phyloP scores from a whole-genome alignment of 1,284 basidiomycete species.

The Mycena citricolor region DNA sequence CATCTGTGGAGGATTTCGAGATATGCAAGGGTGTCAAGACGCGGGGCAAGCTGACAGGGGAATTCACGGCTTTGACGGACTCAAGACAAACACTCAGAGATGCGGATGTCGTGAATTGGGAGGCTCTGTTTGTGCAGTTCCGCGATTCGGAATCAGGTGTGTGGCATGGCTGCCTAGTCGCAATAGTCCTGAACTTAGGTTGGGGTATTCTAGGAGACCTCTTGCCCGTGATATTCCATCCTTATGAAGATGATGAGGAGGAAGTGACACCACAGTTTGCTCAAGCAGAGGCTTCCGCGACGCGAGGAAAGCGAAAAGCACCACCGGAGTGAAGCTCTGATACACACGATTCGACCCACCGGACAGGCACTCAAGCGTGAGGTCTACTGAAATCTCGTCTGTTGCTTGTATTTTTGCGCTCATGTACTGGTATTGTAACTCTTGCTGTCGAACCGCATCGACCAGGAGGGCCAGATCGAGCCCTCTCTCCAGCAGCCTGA shows the following conservation, averaged over 20 bases:
- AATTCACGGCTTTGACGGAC: constrained; percentile 53
- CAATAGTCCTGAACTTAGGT: constrained; percentile 18
- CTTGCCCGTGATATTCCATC: constrained; percentile 29
- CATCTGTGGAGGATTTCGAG: constrained; percentile 58
- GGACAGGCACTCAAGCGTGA: no score
- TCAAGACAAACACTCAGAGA: constrained; percentile 46
- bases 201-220: constrained; percentile 29
- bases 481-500: no score
- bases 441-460: no score
- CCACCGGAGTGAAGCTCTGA: constrained; percentile 19
- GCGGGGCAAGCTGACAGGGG: constrained; percentile 45
- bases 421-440: no score
- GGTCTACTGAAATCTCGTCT: no score
- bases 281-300: constrained; percentile 9
- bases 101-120: constrained; percentile 56
- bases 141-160: constrained; percentile 55
- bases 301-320: constrained; percentile 20
- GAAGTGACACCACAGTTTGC: constrained; percentile 15
- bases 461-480: no score
- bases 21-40: constrained; percentile 54
- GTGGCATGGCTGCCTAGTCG: constrained; percentile 29
- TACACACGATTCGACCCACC: no score
- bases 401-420: no score
- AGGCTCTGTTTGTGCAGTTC: constrained; percentile 64
- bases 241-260: constrained; percentile 27